Conservation (phyloP, 441 rosid genomes). For the Melastoma candidum region DNA sequence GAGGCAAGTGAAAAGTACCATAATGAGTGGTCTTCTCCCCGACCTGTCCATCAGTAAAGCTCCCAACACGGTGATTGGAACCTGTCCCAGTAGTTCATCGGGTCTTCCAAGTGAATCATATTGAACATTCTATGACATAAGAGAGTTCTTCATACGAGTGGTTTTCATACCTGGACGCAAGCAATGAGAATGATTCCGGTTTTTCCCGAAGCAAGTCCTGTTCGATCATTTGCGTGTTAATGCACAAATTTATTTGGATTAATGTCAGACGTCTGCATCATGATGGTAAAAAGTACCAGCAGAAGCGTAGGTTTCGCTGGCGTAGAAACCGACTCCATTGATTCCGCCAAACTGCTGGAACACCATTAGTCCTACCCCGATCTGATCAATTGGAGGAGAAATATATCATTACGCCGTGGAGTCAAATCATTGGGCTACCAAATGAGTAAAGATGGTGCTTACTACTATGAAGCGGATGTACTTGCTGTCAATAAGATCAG, state of each 20-base stretch:
- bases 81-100: conserved; percentile 22
- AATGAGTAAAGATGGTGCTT: conserved; percentile 19
- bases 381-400: conserved; percentile 23
- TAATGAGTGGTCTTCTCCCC: conserved; percentile 80
- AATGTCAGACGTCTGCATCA: background rate
- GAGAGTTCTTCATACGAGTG: background rate
- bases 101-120: background rate
- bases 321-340: conserved; percentile 75
- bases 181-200: conserved; percentile 77
- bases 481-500: conserved; percentile 52
- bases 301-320: conserved; percentile 69
- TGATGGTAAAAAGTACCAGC: conserved; percentile 44
- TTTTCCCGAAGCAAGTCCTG: conserved; percentile 76
- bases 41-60: conserved; percentile 65
- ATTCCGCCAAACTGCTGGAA: conserved; percentile 82
- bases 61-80: conserved; percentile 71
- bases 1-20: conserved; percentile 35
- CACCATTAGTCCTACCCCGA: conserved; percentile 77
- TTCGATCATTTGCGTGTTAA: background rate
- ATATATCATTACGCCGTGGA: too few relatives aligned
- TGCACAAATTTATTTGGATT: background rate
- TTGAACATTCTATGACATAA: background rate
- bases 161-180: conserved; percentile 48
- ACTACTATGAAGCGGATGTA: conserved; percentile 57
- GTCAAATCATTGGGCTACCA: too few relatives aligned